Base-by-base conservation (phyloP, 257 asterid genomes). In the Galeopsis tetrahit region DNA sequence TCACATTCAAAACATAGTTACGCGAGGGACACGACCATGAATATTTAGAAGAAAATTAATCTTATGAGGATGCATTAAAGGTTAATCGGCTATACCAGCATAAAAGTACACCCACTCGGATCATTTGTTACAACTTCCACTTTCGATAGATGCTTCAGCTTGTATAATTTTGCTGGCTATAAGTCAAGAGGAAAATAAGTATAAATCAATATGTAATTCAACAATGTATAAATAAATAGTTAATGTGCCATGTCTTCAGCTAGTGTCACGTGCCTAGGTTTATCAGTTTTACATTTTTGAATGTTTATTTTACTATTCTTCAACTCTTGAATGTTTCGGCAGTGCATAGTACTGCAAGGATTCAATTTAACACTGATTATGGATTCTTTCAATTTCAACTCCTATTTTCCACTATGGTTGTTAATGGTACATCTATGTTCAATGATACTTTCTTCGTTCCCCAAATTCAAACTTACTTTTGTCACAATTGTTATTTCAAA, bases 101-200 rank as follows among this genome's bases (percentile, higher is more conserved):
- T 81, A 80, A 95, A 95, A 70, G 97, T 91, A 72, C 99, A 95
- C 66, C 99, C 98, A 75, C 90, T 88, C 34, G 96, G 97, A 81
- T 95, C 99, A 85, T 88, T 95, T 13, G 97, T 86, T 53, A 79
- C 90, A 60, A 95, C 97, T 83, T 95, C 99, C 81, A 92, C 96
- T 83, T 95, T 95, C 1, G 96, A 82, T 73, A 95, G 92, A 85
- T 92, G 99, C 88, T 90, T 90, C 85, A 95, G 85, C 84, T 95
- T 90, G 88, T 95, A 95, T 55, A 95, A 74, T 70, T 95, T 95
- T 21, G 99, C 98, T 66, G 95, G 99, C 99, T 95, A 83, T 70
- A 83, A 15, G 34, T 52, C 14, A 43, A 68, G 43, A 60, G 73
- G 77, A 32, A 68, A 42, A 38, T 55, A 49, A 46, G 15, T 76